A percentile compares a stretch with the other conserved stretches of the same genome.
These are phyloP conservation scores for Ramaria sp. DNA, from an alignment of 768 basidiomycete genomes.

Conservation along the genomic window DNA sequence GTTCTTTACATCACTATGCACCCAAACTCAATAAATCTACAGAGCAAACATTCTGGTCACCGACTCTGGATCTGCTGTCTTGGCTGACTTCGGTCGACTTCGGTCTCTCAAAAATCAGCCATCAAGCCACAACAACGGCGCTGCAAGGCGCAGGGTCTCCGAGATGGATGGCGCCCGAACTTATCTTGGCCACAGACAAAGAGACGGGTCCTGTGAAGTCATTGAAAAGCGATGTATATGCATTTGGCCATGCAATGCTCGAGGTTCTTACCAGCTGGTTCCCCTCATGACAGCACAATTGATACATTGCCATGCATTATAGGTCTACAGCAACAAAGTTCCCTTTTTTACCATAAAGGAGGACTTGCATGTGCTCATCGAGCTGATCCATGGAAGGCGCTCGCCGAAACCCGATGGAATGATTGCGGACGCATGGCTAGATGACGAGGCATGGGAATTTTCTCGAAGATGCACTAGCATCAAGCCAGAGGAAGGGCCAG, in stretches of 20 bases:
- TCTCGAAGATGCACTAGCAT: no score
- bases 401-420: no score
- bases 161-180: constrained; percentile 30
- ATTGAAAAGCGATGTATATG: constrained; percentile 50
- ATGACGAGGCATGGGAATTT: no score
- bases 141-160: not conserved
- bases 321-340: no score
- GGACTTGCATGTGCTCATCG: no score
- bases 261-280: constrained; percentile 53
- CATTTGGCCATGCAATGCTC: constrained; percentile 48
- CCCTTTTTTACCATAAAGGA: no score
- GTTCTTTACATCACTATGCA: constrained; percentile 12
- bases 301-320: no score
- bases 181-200: constrained; percentile 40
- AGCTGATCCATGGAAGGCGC: no score
- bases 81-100: constrained; percentile 52
- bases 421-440: no score
- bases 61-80: constrained; percentile 39
- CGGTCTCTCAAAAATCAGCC: constrained; percentile 40
- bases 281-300: not conserved
- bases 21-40: not conserved
- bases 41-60: constrained; percentile 51
- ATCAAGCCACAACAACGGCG: constrained; percentile 25
- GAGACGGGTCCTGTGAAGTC: constrained; percentile 35
- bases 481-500: no score